Evolutionary conservation across 1,284 basidiomycete genomes (phyloP).

Genomic region (Mycena sp.): DNA sequence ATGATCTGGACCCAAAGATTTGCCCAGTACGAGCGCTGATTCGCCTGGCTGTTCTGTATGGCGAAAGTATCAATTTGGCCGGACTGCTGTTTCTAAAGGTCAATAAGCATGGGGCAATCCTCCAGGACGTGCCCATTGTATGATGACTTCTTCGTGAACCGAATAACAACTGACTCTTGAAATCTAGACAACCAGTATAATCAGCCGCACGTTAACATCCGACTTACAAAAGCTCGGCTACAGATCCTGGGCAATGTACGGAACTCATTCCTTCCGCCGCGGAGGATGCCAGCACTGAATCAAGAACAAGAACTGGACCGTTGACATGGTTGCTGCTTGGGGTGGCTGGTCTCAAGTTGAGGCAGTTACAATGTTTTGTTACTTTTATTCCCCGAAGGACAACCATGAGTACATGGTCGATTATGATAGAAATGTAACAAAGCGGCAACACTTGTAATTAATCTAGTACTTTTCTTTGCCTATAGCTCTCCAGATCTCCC

Average conservation of each 20-base stretch:
- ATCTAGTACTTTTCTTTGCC: not conserved
- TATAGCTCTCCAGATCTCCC: constrained; percentile 2
- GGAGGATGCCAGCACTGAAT: no score
- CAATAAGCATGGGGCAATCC: constrained; percentile 17
- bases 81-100: no score
- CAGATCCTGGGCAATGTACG: constrained; percentile 31
- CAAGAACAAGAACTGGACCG: constrained; percentile 26
- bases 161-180: not conserved
- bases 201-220: constrained; percentile 24
- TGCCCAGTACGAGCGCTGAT: constrained; percentile 28
- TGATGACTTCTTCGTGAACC: not conserved
- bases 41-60: constrained; percentile 11
- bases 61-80: not conserved
- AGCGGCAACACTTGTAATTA: not conserved
- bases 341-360: constrained; percentile 38
- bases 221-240: constrained; percentile 34
- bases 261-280: constrained; percentile 39
- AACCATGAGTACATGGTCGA: constrained; percentile 35
- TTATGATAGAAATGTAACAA: constrained; percentile 14
- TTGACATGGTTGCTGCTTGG: constrained; percentile 35
- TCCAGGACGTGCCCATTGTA: constrained; percentile 14
- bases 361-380: constrained; percentile 37
- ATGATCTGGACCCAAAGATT: constrained; percentile 28
- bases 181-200: constrained; percentile 23
- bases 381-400: constrained; percentile 38